These are phyloP conservation scores for Zarea fungicola DNA, from an alignment of 2,329 filamentous ascomycete species.

Conservation along the genomic window DNA sequence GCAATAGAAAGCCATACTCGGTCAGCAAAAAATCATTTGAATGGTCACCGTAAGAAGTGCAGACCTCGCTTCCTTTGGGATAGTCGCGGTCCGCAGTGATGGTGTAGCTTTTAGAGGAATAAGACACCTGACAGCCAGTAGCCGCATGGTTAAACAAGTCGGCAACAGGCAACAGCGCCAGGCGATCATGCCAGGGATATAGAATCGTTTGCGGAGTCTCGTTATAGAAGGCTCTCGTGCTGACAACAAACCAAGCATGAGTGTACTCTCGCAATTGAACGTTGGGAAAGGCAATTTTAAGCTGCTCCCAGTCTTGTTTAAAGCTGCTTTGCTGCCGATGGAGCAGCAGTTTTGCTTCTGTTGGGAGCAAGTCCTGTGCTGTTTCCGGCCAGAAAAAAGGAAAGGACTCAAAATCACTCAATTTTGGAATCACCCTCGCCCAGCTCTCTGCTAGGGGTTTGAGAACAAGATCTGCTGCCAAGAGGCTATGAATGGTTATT, in stretches of 20 bases:
- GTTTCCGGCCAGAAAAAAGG: slow-evolving; percentile 41
- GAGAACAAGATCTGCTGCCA: slow-evolving; percentile 61
- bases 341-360: slow-evolving; percentile 40
- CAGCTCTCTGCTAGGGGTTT: slow-evolving; percentile 9
- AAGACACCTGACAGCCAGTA: slow-evolving; percentile 47
- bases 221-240: slow-evolving; percentile 53
- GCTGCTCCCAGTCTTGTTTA: slow-evolving; percentile 33
- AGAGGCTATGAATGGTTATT: slow-evolving; percentile 63
- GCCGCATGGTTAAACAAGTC: slow-evolving; percentile 59
- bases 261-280: slow-evolving; percentile 32
- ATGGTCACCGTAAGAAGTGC: slow-evolving; percentile 65
- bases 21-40: slow-evolving; percentile 67
- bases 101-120: slow-evolving; percentile 46
- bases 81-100: slow-evolving; percentile 49
- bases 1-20: slow-evolving; percentile 56
- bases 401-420: slow-evolving; percentile 18
- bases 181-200: slow-evolving; percentile 44
- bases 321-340: slow-evolving; percentile 45
- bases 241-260: slow-evolving; percentile 49
- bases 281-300: slow-evolving; percentile 25
- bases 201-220: slow-evolving; percentile 33
- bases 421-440: slow-evolving; percentile 6
- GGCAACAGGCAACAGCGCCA: slow-evolving; percentile 61
- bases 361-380: slow-evolving; percentile 44
- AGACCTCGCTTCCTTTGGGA: slow-evolving; percentile 56